phyloP scores from a whole-genome alignment of 768 basidiomycete genomes.

The Suillus clintonianus region DNA sequence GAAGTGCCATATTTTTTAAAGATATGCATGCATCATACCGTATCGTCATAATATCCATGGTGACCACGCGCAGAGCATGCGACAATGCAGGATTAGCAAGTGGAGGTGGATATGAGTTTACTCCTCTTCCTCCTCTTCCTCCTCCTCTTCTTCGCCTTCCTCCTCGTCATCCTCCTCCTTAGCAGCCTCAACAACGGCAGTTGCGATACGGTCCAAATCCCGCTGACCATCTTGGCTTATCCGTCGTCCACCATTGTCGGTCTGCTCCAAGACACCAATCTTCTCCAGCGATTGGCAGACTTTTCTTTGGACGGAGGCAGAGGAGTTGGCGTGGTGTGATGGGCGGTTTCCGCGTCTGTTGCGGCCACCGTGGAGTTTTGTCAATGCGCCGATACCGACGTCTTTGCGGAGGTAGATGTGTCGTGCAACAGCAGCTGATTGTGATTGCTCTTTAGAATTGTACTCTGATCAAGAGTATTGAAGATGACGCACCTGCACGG shows the following conservation, averaged over 20 bases:
- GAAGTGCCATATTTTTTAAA: conserved; percentile 31
- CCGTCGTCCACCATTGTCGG: conserved; percentile 91
- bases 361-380: conserved; percentile 95
- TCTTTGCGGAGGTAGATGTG: conserved; percentile 99
- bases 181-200: conserved; percentile 79
- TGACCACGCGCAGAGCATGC: conserved; percentile 25
- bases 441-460: not conserved
- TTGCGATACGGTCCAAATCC: conserved; percentile 92
- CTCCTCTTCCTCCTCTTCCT: conserved; percentile 53
- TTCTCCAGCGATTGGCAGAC: conserved; percentile 97
- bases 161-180: conserved; percentile 78
- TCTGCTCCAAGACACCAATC: conserved; percentile 95
- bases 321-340: conserved; percentile 87
- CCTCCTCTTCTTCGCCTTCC: conserved; percentile 67
- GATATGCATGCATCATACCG: conserved; percentile 43
- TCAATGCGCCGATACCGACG: conserved; percentile 89
- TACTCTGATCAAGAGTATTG: not conserved
- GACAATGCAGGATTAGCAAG: conserved; percentile 17
- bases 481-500: conserved; percentile 75
- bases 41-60: conserved; percentile 31
- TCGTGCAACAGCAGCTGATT: conserved; percentile 87
- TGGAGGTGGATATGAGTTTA: conserved; percentile 20
- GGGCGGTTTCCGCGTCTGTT: conserved; percentile 97
- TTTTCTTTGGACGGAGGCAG: conserved; percentile 90
- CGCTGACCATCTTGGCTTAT: conserved; percentile 97